Base-by-base conservation (phyloP, 2,329 filamentous ascomycete species). In the Nemania diffusa region DNA sequence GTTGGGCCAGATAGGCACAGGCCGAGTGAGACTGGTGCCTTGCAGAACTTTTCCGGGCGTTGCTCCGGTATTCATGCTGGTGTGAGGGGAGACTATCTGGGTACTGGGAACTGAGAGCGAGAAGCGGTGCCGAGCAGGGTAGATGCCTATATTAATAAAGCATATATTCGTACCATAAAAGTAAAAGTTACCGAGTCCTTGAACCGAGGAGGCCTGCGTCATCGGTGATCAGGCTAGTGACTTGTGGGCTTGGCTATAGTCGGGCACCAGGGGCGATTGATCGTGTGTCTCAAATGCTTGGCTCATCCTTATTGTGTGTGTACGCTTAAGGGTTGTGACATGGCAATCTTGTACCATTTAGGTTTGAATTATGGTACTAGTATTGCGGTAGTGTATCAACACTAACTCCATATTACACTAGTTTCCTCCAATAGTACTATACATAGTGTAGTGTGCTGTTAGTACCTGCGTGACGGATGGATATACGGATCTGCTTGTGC, bases 161-260 rank as follows among this genome's bases (percentile, higher is more conserved):
- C 62, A 70, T 72, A 70, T 69, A 67, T 51, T 56, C 51, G 57
- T 65, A 57, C 58, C 66, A 64, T 27, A 7, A 48, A 60, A 66
- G 62, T 63, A 34, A 62, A n/a, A 48, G 6, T 34, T 62, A 32
- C 57, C 32, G 13, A 27, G 58, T 11, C 40, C 48, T 55, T 37
- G 37, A 50, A 52, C 15, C 22, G 46, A 69, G 67, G 65, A 64
- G 67, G 60, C 62, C 70, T 75, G 74, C 75, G 75, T 77, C 75
- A 77, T 76, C 70, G 67, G 71, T 65, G 63, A 71, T 29, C 22
- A 63, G 27, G 71, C 64, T 73, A 72, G 65, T 67, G 72, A 64
- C 62, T 63, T 65, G 69, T 73, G 69, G 67, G 71, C 69, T 61
- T 44, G 22, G 20, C 53, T 44, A 59, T 50, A 59, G 72, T 73